Conservation (phyloP, 192 early-diverging fungal species). For the Backusella australiensis region DNA sequence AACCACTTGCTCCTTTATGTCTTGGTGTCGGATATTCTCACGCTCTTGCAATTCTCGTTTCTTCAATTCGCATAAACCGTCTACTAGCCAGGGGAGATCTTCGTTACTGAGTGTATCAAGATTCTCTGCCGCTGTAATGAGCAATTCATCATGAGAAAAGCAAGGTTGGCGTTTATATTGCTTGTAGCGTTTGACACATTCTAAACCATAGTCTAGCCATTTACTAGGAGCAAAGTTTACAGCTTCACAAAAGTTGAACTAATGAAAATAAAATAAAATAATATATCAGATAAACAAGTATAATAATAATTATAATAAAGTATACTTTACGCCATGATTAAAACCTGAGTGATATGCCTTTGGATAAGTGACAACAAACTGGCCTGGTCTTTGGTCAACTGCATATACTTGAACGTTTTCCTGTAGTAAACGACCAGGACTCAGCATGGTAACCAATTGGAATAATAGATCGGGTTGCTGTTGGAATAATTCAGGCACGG, state of each 20-base stretch:
- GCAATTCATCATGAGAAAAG: constrained; percentile 93
- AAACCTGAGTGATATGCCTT: constrained; percentile 95
- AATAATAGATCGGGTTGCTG: constrained; percentile 89
- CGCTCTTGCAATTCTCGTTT: constrained; percentile 57
- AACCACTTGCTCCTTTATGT: constrained; percentile 35
- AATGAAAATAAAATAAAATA: constrained; percentile 16
- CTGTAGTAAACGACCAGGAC: constrained; percentile 67
- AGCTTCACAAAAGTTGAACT: constrained; percentile 94
- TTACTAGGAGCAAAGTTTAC: constrained; percentile 95
- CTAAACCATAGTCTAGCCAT: constrained; percentile 81
- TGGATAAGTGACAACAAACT: constrained; percentile 95
- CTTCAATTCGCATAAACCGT: constrained; percentile 48
- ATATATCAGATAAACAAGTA: not conserved
- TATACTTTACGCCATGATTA: constrained; percentile 81
- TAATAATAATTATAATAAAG: not conserved
- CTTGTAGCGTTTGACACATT: constrained; percentile 83
- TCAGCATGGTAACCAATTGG: constrained; percentile 92
- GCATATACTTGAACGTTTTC: constrained; percentile 76
- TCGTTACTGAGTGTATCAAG: constrained; percentile 35
- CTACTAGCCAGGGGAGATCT: constrained; percentile 41
- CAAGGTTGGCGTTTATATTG: constrained; percentile 78
- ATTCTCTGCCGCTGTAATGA: constrained; percentile 57
- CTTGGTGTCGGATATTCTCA: not conserved
- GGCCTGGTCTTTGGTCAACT: constrained; percentile 86
- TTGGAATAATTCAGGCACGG: constrained; percentile 87